A percentile compares a stretch with the other conserved stretches of the same genome.
phyloP scores from a whole-genome alignment of 2,329 filamentous ascomycete species.

The Arachnomyces sp. region DNA sequence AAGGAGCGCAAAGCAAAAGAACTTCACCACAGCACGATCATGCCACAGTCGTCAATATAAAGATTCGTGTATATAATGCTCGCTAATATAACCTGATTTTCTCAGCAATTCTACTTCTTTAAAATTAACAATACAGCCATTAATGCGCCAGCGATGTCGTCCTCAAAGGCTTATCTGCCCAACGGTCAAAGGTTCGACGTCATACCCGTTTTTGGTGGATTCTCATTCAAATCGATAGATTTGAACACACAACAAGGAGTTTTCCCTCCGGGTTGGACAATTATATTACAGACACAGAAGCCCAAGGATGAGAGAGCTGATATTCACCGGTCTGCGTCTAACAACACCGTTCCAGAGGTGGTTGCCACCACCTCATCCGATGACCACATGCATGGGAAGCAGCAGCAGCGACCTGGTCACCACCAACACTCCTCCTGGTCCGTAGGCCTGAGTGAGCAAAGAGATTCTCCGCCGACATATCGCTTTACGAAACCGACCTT shows the following conservation, averaged over 20 bases:
- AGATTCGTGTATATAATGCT: no score
- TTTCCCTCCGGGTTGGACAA: conserved; percentile 83
- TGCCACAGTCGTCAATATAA: no score
- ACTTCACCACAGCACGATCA: no score
- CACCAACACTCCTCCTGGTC: conserved; percentile 1
- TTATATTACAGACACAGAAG: conserved; percentile 67
- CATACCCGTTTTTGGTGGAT: conserved; percentile 79
- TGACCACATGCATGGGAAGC: conserved; percentile 15
- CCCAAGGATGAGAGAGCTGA: conserved; percentile 29
- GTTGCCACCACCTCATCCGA: conserved; percentile 9
- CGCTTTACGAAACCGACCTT: conserved; percentile 70
- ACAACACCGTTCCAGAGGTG: conserved; percentile 5
- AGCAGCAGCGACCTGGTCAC: conserved; percentile 4
- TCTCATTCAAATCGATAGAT: conserved; percentile 80
- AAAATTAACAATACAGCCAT: no score
- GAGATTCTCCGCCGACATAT: conserved; percentile 39
- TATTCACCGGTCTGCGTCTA: conserved; percentile 6
- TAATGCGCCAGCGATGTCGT: conserved; percentile 6
- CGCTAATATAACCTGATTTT: no score
- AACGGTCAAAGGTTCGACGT: conserved; percentile 81
- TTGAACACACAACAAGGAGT: conserved; percentile 57
- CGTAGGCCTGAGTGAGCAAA: background rate
- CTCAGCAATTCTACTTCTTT: no score
- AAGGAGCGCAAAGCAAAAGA: no score
- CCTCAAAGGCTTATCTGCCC: conserved; percentile 53